Base-by-base conservation (phyloP, 1,139 yeast species). In the Taphrina betulina region DNA sequence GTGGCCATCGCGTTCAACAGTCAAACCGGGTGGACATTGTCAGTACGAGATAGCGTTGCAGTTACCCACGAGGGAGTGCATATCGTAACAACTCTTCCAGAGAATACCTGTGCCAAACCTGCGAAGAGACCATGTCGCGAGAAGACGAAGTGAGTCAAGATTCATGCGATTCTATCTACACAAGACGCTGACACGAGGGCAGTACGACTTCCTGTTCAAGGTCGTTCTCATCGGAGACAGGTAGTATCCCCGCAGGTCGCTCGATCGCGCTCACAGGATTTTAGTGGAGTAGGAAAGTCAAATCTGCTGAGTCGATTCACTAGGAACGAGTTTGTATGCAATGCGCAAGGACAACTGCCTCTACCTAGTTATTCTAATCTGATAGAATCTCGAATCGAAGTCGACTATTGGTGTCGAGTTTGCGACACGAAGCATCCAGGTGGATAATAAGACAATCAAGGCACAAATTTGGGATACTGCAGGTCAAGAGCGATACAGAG, bases 401-500 rank as follows among this genome's bases (percentile, higher is more conserved):
- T 85, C 95, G 55, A 92, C 98, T 23, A 94, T 92, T 67, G 98
- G 98, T 51, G 98, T 92, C 48, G 98, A 94, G 71, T 94, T 92
- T 75, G 97, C 97, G 45, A 94, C 97, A 36, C 80, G 96, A 70
- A 90, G 97, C 2, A 82, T 92, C 57, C 95, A 86, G 66, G 90
- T 92, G 58, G 97, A 92, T 66, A 95, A 95, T 60, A 92, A 90
- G 72, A 79, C 95, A 68, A 89, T 94, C 67, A 92, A 92, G 72
- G 96, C 97, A 5, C 98, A 94, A 72, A 89, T 92, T 68, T 92
- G 98, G 98, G 98, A 92, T 71, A 92, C 98, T 26, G 98, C 98
- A 1, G 98, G 98, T 60, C 98, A 92, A 75, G 98, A 92, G 72
- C 81, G 98, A 69, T 92, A 92, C 75, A 81, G 98, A 66, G 97